A percentile compares a stretch with the other conserved stretches of the same genome.
phyloP scores from a whole-genome alignment of 345 rosid genomes.

The Citrus inodora region DNA sequence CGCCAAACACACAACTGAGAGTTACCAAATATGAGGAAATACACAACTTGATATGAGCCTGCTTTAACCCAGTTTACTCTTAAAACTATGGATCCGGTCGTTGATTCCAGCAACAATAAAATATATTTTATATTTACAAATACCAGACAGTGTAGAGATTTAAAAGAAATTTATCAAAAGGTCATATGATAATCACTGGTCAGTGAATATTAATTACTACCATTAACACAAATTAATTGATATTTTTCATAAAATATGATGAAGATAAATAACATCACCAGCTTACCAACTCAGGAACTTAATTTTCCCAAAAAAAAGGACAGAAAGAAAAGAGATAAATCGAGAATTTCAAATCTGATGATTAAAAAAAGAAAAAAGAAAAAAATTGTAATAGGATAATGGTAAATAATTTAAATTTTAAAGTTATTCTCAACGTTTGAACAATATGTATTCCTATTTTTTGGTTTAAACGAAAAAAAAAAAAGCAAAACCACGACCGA shows the following conservation, averaged over 20 bases:
- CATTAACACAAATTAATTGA: neutral
- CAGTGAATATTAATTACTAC: neutral
- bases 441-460: neutral
- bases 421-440: neutral
- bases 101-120: neutral
- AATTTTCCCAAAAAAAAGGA: neutral
- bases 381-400: neutral
- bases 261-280: neutral
- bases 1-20: neutral
- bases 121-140: neutral
- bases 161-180: neutral
- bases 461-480: neutral
- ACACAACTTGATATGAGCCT: neutral
- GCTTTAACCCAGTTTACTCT: neutral
- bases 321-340: neutral
- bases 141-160: neutral
- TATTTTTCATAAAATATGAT: neutral
- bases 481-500: neutral
- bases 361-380: neutral
- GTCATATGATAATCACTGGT: neutral
- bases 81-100: neutral
- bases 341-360: neutral
- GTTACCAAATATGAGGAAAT: too few relatives aligned
- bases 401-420: neutral
- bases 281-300: slow-evolving; percentile 1